phyloP scores from a whole-genome alignment of 2,329 filamentous ascomycete genomes.

The Calonectria multiphialidica region DNA sequence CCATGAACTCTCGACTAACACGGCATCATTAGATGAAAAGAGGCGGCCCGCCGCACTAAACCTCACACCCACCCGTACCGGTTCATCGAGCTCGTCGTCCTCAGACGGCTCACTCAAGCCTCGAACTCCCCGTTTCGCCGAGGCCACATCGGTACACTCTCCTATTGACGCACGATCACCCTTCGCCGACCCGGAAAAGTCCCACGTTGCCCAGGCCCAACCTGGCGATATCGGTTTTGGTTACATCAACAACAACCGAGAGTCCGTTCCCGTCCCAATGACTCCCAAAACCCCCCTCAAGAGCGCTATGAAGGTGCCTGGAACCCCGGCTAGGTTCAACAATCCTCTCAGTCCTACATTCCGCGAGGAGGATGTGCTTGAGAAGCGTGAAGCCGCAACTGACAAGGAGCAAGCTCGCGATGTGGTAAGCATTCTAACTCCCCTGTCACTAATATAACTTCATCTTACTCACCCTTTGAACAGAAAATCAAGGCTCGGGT shows the following conservation, averaged over 20 bases:
- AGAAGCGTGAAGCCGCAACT: slow-evolving; percentile 84
- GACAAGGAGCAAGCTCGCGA: slow-evolving; percentile 91
- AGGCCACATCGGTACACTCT: slow-evolving; percentile 84
- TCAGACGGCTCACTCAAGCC: slow-evolving; percentile 73
- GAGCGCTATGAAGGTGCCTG: slow-evolving; percentile 90
- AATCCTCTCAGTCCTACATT: slow-evolving; percentile 94
- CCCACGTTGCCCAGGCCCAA: slow-evolving; percentile 71
- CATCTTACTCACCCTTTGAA: slow-evolving; percentile 41
- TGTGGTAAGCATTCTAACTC: slow-evolving; percentile 72
- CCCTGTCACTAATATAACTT: neutral
- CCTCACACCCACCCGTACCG: slow-evolving; percentile 62
- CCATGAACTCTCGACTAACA: neutral
- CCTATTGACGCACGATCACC: slow-evolving; percentile 74
- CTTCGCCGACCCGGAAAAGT: slow-evolving; percentile 70
- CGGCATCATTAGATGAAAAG: slow-evolving; percentile 59
- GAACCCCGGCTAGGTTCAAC: slow-evolving; percentile 79
- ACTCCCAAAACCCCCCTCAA: slow-evolving; percentile 85
- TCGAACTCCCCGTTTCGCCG: slow-evolving; percentile 82
- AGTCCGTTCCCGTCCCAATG: slow-evolving; percentile 72
- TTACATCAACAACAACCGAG: slow-evolving; percentile 78
- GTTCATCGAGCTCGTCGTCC: slow-evolving; percentile 63
- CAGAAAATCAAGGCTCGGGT: slow-evolving; percentile 95
- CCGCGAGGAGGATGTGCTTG: slow-evolving; percentile 85
- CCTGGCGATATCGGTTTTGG: slow-evolving; percentile 93
- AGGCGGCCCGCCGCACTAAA: slow-evolving; percentile 69